Evolutionary conservation across 371 early-diverging fungal genomes (phyloP).

Genomic region (Thermomucor indicae-seudaticae): DNA sequence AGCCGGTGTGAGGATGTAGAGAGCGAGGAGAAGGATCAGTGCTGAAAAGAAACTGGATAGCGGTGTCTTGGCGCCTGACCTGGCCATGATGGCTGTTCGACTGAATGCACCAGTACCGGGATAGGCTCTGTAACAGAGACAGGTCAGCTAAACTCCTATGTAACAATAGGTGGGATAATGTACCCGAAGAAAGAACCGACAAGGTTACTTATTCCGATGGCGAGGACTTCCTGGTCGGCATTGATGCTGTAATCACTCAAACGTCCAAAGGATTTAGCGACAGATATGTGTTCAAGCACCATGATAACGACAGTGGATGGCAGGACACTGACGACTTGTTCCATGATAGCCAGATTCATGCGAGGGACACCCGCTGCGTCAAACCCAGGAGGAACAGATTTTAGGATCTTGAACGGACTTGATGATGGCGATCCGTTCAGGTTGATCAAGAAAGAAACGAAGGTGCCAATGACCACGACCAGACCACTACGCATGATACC

Average conservation of each 20-base stretch:
- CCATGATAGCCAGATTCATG: slow-evolving; percentile 31
- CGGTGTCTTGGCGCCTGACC: slow-evolving; percentile 80
- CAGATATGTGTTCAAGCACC: slow-evolving; percentile 75
- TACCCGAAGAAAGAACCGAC: slow-evolving; percentile 77
- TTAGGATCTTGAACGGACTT: slow-evolving; percentile 45
- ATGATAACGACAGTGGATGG: slow-evolving; percentile 60
- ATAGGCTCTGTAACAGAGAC: slow-evolving; percentile 51
- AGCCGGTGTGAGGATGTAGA: slow-evolving; percentile 77
- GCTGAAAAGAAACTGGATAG: slow-evolving; percentile 76
- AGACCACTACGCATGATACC: slow-evolving; percentile 33
- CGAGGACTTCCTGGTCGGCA: slow-evolving; percentile 80
- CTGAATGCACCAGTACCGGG: slow-evolving; percentile 89
- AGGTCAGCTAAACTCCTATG: background rate
- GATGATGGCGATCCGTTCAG: background rate
- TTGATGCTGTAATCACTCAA: slow-evolving; percentile 48
- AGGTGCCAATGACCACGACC: slow-evolving; percentile 23
- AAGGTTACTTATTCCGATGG: slow-evolving; percentile 79
- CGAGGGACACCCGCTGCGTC: slow-evolving; percentile 46
- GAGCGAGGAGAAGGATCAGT: slow-evolving; percentile 66
- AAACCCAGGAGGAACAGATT: slow-evolving; percentile 62
- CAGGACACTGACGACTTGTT: slow-evolving; percentile 37
- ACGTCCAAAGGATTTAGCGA: slow-evolving; percentile 76
- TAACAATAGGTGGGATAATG: background rate
- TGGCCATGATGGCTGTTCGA: slow-evolving; percentile 79
- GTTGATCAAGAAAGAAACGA: slow-evolving; percentile 24